phyloP scores from a whole-genome alignment of 2,329 filamentous ascomycete genomes.

The Pleochaeta shiraiana region DNA sequence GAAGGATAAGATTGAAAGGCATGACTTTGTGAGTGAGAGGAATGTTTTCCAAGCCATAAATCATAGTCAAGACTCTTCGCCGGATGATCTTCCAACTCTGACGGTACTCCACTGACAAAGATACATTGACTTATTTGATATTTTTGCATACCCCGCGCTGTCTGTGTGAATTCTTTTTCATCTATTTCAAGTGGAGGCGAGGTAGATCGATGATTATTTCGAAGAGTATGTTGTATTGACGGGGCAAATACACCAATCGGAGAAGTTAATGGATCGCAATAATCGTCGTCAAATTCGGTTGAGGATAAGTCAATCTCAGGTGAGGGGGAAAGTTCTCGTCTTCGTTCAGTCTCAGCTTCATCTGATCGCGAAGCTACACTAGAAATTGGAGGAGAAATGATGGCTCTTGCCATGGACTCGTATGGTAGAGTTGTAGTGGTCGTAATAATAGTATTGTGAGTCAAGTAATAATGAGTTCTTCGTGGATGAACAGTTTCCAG shows the following conservation, averaged over 20 bases:
- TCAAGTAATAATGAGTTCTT: constrained; percentile 91
- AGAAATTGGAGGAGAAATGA: constrained; percentile 71
- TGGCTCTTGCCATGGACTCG: constrained; percentile 30
- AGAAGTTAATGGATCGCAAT: constrained; percentile 26
- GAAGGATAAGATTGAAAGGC: constrained; percentile 15
- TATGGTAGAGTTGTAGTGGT: constrained; percentile 42
- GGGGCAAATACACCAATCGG: constrained; percentile 39
- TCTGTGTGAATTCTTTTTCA: constrained; percentile 93
- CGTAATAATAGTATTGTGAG: constrained; percentile 63
- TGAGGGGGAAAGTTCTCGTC: constrained; percentile 61
- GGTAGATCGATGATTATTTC: constrained; percentile 44
- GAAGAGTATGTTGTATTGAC: constrained; percentile 23
- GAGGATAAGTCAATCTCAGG: constrained; percentile 85
- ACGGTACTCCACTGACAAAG: constrained; percentile 29
- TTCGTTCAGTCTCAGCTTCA: constrained; percentile 43
- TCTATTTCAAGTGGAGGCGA: constrained; percentile 84
- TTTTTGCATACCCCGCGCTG: constrained; percentile 56
- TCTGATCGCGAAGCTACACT: constrained; percentile 45
- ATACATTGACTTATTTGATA: constrained; percentile 33
- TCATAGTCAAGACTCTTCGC: constrained; percentile 14
- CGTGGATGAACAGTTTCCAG: constrained; percentile 81
- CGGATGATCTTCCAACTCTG: constrained; percentile 15
- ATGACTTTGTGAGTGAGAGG: constrained; percentile 7
- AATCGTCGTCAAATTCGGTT: constrained; percentile 58
- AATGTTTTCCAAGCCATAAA: constrained; percentile 18